Evolutionary conservation across 2,329 filamentous ascomycete species (phyloP), one percentile per base, ranked within the genome.

Genomic region (Fusarium sp.): DNA sequence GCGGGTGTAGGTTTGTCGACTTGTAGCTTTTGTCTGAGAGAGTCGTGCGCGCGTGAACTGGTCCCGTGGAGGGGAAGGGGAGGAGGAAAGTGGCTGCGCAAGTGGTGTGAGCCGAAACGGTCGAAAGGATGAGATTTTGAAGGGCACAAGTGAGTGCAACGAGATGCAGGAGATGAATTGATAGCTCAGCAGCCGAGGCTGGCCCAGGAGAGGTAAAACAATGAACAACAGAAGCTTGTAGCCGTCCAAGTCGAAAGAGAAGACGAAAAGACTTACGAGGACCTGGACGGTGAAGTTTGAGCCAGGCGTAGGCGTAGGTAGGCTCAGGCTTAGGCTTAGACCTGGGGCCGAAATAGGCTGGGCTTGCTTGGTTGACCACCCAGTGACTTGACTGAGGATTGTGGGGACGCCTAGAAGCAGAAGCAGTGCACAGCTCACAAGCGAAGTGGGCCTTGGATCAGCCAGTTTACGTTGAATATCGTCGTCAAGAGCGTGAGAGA

Each of bases 251-350:
- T 64, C 69, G 66, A 50, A 45, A 68, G 56, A 70, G 62, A 57
- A 73, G 68, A 50, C 53, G 60, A 67, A 78, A 69, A 69, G 66
- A 73, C 65, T 74, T 67, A 69, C 42, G 68, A 66, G 61, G 66
- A 74, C 73, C 72, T 75, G 68, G 72, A 77, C 76, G 74, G 73
- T 77, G 76, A 75, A 78, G 70, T 78, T 77, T 78, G 74, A 70
- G 68, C 73, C 75, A 63, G 75, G 65, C 74, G 70, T 39, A 47
- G 62, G 51, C 51, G 35, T 75, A 51, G 72, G 66, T 74, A 51
- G 72, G 66, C 74, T 70, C 36, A 56, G 59, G 53, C 63, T 36
- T 74, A 57, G 72, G 69, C 74, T 76, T 56, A 62, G 59, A 54
- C 30, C 60, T 78, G 74, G 75, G 70, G 66, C 74, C 74, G 66